These are phyloP conservation scores for Aristolochia fimbriata DNA, from an alignment of 164 flowering plant species.

Conservation along the genomic window DNA sequence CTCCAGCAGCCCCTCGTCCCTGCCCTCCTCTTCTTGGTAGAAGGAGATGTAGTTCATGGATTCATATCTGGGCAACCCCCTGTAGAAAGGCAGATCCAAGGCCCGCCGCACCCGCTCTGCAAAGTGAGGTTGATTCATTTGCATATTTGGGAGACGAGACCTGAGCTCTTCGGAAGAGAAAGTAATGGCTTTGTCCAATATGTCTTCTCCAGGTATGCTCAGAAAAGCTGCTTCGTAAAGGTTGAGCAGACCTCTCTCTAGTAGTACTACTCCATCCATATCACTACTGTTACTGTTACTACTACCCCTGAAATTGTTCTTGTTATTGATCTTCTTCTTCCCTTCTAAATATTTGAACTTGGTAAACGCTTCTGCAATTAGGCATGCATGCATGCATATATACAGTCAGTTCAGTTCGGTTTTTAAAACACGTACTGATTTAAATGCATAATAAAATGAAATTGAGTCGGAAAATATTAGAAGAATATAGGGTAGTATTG, in stretches of 20 bases:
- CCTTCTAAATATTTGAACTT: conserved; percentile 23
- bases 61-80: not conserved
- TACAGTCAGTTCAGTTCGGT: too few species aligned
- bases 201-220: conserved; percentile 30
- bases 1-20: not conserved
- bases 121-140: not conserved
- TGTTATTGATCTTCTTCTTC: conserved; percentile 16
- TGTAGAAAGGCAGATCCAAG: not conserved
- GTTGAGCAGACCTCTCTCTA: conserved; percentile 17
- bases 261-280: too few species aligned
- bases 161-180: conserved; percentile 7
- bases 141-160: not conserved
- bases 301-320: too few species aligned
- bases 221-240: conserved; percentile 28
- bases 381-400: too few species aligned
- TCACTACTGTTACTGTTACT: too few species aligned
- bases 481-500: too few species aligned
- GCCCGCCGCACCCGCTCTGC: not conserved
- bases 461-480: too few species aligned
- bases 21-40: not conserved
- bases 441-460: too few species aligned
- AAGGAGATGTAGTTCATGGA: not conserved
- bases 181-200: conserved; percentile 31
- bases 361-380: conserved; percentile 19
- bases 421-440: too few species aligned